phyloP scores from a whole-genome alignment of 768 basidiomycete genomes.

The Leccinum truebloodii region DNA sequence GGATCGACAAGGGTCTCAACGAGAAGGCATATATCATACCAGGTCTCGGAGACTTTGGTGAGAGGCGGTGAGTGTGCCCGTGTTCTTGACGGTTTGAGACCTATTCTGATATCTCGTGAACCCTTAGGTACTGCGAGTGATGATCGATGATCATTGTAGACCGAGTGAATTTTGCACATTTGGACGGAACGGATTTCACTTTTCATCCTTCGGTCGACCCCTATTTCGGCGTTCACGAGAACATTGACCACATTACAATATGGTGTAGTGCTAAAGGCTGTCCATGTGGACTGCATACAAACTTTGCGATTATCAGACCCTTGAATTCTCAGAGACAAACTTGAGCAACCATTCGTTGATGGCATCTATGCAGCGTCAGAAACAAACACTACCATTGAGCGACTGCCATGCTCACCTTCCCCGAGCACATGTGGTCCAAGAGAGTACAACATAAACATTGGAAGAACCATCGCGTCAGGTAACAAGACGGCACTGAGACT shows the following conservation, averaged over 20 bases:
- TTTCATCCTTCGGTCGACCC: neutral
- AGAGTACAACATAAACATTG: constrained; percentile 16
- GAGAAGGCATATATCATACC: constrained; percentile 90
- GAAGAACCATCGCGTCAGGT: constrained; percentile 13
- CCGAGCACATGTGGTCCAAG: constrained; percentile 17
- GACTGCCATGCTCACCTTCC: constrained; percentile 5
- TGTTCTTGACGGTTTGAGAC: neutral
- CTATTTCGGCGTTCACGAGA: neutral
- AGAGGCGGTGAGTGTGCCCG: constrained; percentile 59
- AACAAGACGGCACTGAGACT: constrained; percentile 8
- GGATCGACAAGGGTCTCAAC: constrained; percentile 93
- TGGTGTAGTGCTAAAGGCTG: neutral
- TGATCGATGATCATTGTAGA: neutral
- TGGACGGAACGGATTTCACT: neutral
- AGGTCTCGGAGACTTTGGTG: constrained; percentile 97
- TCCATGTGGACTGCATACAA: neutral
- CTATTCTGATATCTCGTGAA: neutral
- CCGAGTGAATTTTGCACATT: neutral
- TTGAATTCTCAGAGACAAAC: constrained; percentile 3
- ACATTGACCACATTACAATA: neutral
- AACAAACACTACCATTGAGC: neutral
- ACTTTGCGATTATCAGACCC: neutral
- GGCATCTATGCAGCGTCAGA: constrained; percentile 8
- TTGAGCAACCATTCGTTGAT: constrained; percentile 13
- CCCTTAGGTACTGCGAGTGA: constrained; percentile 27